phyloP scores from a whole-genome alignment of 305 asterid species.

The Coffea humblotiana region DNA sequence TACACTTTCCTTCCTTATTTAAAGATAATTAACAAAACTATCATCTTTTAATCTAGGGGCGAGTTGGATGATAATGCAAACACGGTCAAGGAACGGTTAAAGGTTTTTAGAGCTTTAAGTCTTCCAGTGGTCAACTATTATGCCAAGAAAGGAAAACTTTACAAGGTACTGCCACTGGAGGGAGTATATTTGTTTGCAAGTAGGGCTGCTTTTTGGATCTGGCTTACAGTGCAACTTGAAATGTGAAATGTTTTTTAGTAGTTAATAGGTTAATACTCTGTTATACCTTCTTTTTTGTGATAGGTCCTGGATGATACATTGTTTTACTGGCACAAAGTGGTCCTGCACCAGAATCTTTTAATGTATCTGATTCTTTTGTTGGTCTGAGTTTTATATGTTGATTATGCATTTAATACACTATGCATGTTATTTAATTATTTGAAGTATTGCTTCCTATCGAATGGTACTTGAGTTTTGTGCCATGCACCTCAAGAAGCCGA shows the following conservation, averaged over 20 bases:
- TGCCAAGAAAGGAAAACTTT: constrained; percentile 70
- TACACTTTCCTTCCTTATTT: constrained; percentile 3
- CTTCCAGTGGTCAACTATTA: constrained; percentile 88
- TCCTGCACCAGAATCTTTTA: neutral
- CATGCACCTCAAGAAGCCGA: neutral
- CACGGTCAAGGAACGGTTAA: constrained; percentile 74
- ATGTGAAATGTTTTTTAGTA: neutral
- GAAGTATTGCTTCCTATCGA: neutral
- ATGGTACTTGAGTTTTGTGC: neutral
- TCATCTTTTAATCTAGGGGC: constrained; percentile 54
- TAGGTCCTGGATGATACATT: neutral
- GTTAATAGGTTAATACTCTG: neutral
- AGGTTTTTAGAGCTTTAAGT: constrained; percentile 59
- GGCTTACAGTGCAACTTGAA: neutral
- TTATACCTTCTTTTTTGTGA: neutral
- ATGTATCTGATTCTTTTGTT: constrained; percentile 3
- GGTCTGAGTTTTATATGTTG: neutral
- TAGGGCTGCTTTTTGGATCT: neutral
- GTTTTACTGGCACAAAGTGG: neutral
- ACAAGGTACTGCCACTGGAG: constrained; percentile 55
- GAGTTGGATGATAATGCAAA: constrained; percentile 92
- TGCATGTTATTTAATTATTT: neutral
- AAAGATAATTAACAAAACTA: constrained; percentile 19
- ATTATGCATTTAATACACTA: constrained; percentile 1
- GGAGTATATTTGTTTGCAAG: neutral